Conservation (phyloP, 495 filamentous ascomycete species). For the Friedmanniomyces endolithicus region DNA sequence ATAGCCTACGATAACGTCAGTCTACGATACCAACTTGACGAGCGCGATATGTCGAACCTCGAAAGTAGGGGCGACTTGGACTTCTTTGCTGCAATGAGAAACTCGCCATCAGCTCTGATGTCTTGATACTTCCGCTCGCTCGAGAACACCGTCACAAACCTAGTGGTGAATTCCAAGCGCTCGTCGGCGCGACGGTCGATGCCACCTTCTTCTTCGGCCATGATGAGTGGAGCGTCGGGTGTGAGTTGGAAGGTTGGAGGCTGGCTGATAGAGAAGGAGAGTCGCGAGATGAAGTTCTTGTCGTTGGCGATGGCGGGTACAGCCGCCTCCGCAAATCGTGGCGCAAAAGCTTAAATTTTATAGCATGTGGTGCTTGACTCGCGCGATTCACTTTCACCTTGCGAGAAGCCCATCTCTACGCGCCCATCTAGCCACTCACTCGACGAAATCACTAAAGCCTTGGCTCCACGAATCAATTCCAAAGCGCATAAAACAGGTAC, state of each 20-base stretch:
- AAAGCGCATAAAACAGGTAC: too few species aligned
- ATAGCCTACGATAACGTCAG: constrained; percentile 30
- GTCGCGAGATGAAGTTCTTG: background rate
- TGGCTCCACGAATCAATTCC: too few species aligned
- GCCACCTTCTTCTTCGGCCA: constrained; percentile 58
- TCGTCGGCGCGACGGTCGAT: constrained; percentile 92
- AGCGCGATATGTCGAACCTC: background rate
- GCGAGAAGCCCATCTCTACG: background rate
- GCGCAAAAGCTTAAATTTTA: background rate
- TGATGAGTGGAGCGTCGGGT: constrained; percentile 28
- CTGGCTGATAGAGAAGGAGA: background rate
- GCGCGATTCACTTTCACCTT: background rate
- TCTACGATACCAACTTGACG: background rate
- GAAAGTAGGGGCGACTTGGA: constrained; percentile 62
- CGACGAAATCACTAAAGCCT: too few species aligned
- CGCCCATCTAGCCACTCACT: too few species aligned
- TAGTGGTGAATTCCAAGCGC: constrained; percentile 90
- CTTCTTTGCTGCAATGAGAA: constrained; percentile 62
- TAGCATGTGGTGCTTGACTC: background rate
- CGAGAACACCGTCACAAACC: background rate
- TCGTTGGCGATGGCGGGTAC: background rate
- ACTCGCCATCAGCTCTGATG: background rate
- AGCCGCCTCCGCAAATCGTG: constrained; percentile 10
- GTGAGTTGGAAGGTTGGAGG: too few species aligned
- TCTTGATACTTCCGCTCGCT: background rate